Conservation (phyloP, 2,329 filamentous ascomycete genomes). For the Clarireedia hainanense region DNA sequence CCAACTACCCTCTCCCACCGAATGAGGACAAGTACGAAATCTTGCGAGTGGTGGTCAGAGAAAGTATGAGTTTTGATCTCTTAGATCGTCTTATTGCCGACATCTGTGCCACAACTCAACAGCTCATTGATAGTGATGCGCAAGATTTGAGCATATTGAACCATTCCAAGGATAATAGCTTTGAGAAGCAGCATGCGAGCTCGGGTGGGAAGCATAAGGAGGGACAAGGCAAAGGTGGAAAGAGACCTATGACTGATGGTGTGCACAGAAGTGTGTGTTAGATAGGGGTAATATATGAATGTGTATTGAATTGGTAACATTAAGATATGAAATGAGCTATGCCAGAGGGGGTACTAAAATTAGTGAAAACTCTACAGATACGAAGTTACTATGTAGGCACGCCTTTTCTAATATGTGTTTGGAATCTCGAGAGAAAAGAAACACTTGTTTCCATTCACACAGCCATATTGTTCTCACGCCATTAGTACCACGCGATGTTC, state of each 20-base stretch:
- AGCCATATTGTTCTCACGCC: too few relatives aligned
- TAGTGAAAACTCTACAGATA: too few relatives aligned
- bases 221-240: conserved; percentile 29
- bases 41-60: conserved; percentile 57
- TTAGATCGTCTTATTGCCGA: conserved; percentile 55
- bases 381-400: too few relatives aligned
- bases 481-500: too few relatives aligned
- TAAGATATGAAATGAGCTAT: too few relatives aligned
- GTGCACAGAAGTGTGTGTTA: conserved; percentile 42
- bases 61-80: conserved; percentile 61
- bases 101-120: conserved; percentile 52
- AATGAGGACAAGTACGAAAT: conserved; percentile 56
- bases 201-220: conserved; percentile 7
- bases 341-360: too few relatives aligned
- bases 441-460: too few relatives aligned
- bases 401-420: too few relatives aligned
- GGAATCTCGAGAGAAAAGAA: too few relatives aligned
- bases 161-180: conserved; percentile 29
- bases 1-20: conserved; percentile 61
- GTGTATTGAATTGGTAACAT: too few relatives aligned
- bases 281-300: neutral
- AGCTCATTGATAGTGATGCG: conserved; percentile 38
- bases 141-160: conserved; percentile 37
- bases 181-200: conserved; percentile 33
- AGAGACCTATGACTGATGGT: conserved; percentile 37